phyloP scores from a whole-genome alignment of 164 flowering plant species.

The Magnolia officinalis region DNA sequence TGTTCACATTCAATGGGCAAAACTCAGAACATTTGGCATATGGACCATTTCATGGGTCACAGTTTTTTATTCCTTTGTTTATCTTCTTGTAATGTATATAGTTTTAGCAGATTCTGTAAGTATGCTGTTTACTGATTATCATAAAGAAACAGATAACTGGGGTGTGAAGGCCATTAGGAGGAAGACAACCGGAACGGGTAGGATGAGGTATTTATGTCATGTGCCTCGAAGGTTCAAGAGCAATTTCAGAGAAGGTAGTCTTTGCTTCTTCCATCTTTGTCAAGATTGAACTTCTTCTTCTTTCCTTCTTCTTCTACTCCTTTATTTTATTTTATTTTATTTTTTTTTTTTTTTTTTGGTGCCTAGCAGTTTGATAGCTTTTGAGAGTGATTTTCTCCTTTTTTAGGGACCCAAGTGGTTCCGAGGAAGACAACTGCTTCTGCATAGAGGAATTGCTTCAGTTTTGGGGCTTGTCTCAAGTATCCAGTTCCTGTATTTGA shows the following conservation, averaged over 20 bases:
- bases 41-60: too few relatives aligned
- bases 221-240: conserved; percentile 54
- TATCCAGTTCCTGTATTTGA: background rate
- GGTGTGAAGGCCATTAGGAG: conserved; percentile 56
- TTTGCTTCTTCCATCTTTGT: too few relatives aligned
- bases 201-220: conserved; percentile 56
- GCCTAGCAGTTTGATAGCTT: background rate
- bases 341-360: too few relatives aligned
- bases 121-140: background rate
- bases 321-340: too few relatives aligned
- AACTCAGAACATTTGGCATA: too few relatives aligned
- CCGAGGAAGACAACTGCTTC: conserved; percentile 46
- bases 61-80: too few relatives aligned
- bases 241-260: conserved; percentile 50
- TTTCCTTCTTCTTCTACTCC: too few relatives aligned
- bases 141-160: conserved; percentile 40
- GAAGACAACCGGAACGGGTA: conserved; percentile 61
- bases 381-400: background rate
- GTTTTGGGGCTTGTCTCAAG: background rate
- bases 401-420: conserved; percentile 48
- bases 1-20: too few relatives aligned
- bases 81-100: too few relatives aligned
- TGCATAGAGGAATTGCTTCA: conserved; percentile 9
- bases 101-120: background rate
- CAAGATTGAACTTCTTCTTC: background rate